Evolutionary conservation across 2,329 filamentous ascomycete genomes (phyloP).

Genomic region (Stemphylium lycopersici): DNA sequence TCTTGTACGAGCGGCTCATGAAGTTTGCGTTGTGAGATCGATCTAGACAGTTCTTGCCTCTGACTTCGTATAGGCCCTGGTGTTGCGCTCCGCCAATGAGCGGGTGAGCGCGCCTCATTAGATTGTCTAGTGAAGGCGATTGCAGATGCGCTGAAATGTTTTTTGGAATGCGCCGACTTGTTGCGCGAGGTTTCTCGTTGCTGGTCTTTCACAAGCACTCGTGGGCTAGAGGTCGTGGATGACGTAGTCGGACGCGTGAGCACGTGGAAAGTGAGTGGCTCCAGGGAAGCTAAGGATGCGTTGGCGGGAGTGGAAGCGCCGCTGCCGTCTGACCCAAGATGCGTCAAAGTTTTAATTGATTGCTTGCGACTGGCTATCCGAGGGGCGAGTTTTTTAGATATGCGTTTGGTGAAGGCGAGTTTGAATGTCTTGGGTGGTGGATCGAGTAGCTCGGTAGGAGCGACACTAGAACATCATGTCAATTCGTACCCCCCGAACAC

Average conservation of each 20-base stretch:
- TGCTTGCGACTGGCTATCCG: neutral
- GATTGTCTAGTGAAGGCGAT: no score
- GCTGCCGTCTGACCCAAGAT: neutral
- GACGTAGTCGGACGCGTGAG: constrained; percentile 3
- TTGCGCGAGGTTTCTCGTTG: neutral
- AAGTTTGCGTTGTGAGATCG: no score
- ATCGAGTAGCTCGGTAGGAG: constrained; percentile 10
- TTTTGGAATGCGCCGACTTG: neutral
- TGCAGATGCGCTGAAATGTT: no score
- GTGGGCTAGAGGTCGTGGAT: neutral
- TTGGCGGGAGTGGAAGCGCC: neutral
- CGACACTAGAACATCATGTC: constrained; percentile 4
- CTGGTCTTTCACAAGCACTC: neutral
- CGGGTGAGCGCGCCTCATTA: no score
- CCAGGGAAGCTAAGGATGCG: neutral
- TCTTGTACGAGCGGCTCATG: constrained; percentile 2
- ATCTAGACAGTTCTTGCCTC: no score
- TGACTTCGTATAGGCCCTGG: no score
- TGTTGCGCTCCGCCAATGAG: no score
- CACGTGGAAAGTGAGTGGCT: neutral
- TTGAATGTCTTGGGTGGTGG: constrained; percentile 7
- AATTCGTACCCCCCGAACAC: neutral
- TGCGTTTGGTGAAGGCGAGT: constrained; percentile 3
- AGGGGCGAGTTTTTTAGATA: neutral
- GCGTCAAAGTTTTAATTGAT: neutral